Evolutionary conservation across 73 alveolate species (phyloP).

Genomic region (Paramecium caudatum): DNA sequence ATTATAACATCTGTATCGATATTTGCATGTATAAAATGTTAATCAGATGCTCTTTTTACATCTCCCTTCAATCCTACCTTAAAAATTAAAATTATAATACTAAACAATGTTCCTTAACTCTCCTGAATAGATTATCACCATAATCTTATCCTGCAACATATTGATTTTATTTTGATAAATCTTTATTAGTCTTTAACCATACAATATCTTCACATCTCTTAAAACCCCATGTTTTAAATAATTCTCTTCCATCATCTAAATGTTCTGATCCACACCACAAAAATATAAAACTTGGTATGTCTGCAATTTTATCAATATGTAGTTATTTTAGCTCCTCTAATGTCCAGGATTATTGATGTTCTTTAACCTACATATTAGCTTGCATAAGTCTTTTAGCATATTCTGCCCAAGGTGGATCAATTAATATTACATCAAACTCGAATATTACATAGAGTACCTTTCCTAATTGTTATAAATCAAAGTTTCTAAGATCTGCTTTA

Average conservation of each 20-base stretch:
- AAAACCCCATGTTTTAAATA: constrained; percentile 96
- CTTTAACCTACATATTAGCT: constrained; percentile 59
- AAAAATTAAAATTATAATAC: too few species aligned
- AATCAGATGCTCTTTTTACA: constrained; percentile 95
- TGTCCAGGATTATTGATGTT: constrained; percentile 91
- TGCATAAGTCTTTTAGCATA: constrained; percentile 69
- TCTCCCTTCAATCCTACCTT: constrained; percentile 98
- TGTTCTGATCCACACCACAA: constrained; percentile 94
- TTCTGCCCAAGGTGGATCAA: constrained; percentile 98
- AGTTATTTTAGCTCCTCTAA: constrained; percentile 91
- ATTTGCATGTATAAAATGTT: constrained; percentile 97
- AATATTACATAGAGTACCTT: constrained; percentile 46
- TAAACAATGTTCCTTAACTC: constrained; percentile 95
- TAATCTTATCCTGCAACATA: constrained; percentile 73
- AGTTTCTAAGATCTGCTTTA: constrained; percentile 87
- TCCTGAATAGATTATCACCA: constrained; percentile 83
- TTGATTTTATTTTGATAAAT: constrained; percentile 56
- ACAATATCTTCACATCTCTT: constrained; percentile 97
- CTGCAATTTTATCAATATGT: constrained; percentile 90
- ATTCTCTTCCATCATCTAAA: constrained; percentile 81
- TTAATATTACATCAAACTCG: constrained; percentile 93
- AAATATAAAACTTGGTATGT: constrained; percentile 88
- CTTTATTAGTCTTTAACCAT: constrained; percentile 91
- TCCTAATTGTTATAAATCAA: constrained; percentile 88
- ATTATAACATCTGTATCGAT: constrained; percentile 98